phyloP scores from a whole-genome alignment of 495 filamentous ascomycete species.

The Extremus antarcticus region DNA sequence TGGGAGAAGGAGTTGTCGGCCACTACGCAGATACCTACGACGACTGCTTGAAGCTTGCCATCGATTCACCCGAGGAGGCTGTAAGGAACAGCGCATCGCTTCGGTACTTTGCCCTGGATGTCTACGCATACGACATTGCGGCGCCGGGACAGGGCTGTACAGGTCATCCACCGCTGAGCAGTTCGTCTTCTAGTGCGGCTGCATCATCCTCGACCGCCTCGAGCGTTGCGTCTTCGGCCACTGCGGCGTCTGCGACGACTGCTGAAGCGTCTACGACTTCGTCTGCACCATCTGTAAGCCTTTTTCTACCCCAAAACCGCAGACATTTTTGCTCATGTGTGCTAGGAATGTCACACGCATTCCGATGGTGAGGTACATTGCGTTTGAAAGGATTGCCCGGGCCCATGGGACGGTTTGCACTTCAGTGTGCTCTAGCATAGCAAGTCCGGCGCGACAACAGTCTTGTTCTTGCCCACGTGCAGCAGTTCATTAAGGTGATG shows the following conservation, averaged over 20 bases:
- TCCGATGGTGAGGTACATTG: constrained; percentile 23
- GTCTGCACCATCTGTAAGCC: background rate
- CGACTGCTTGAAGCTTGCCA: constrained; percentile 38
- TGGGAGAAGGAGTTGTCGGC: constrained; percentile 44
- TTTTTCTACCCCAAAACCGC: background rate
- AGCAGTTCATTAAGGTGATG: too few relatives aligned
- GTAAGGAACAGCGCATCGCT: constrained; percentile 43
- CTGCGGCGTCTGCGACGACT: constrained; percentile 3
- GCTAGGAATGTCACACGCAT: constrained; percentile 26
- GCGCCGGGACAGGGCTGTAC: constrained; percentile 43
- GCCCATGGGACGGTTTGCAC: too few relatives aligned
- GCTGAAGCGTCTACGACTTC: constrained; percentile 9
- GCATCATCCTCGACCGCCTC: constrained; percentile 1
- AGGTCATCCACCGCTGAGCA: constrained; percentile 19
- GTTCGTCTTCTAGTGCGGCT: background rate
- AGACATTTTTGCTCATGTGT: too few relatives aligned
- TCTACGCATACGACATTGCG: constrained; percentile 44
- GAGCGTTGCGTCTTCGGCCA: constrained; percentile 3
- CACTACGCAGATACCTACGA: constrained; percentile 45
- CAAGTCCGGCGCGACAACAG: too few relatives aligned
- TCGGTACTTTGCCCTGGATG: constrained; percentile 49
- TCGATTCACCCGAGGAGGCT: constrained; percentile 27
- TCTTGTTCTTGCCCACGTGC: too few relatives aligned
- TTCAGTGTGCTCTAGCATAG: too few relatives aligned
- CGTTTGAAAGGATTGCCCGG: constrained; percentile 1